phyloP scores from a whole-genome alignment of 1,139 yeast genomes.

The Wickerhamiella pararugosa region DNA sequence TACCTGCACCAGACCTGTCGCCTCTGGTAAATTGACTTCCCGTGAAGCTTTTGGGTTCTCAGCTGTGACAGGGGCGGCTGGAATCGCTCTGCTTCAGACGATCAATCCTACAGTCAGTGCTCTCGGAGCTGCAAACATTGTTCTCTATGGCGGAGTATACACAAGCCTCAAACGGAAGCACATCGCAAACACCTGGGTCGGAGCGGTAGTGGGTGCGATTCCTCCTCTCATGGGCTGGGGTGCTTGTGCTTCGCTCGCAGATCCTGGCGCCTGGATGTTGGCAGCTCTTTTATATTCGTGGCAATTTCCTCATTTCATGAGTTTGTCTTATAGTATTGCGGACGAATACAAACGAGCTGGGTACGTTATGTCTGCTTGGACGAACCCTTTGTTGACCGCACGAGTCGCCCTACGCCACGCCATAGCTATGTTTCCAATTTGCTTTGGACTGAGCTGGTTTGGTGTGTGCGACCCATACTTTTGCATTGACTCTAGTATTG shows the following conservation, averaged over 20 bases:
- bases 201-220: conserved; percentile 94
- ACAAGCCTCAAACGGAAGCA: conserved; percentile 78
- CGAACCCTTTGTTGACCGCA: conserved; percentile 81
- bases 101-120: conserved; percentile 76
- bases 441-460: conserved; percentile 66
- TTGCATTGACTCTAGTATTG: conserved; percentile 60
- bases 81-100: conserved; percentile 48
- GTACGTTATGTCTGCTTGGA: conserved; percentile 91
- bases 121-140: conserved; percentile 64
- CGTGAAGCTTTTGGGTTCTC: conserved; percentile 72
- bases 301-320: conserved; percentile 98
- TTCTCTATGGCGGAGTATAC: conserved; percentile 74
- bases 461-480: conserved; percentile 75
- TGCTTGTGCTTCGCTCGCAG: conserved; percentile 59
- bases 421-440: conserved; percentile 78
- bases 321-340: conserved; percentile 76
- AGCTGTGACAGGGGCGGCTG: conserved; percentile 50
- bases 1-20: conserved; percentile 83
- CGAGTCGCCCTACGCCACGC: conserved; percentile 87
- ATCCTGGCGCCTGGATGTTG: conserved; percentile 91
- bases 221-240: conserved; percentile 99
- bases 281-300: conserved; percentile 87
- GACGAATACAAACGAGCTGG: conserved; percentile 87
- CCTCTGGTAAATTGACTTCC: conserved; percentile 63
- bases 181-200: conserved; percentile 93